Evolutionary conservation across 1,284 basidiomycete species (phyloP).

Genomic region (Cryptococcus depauperatus): DNA sequence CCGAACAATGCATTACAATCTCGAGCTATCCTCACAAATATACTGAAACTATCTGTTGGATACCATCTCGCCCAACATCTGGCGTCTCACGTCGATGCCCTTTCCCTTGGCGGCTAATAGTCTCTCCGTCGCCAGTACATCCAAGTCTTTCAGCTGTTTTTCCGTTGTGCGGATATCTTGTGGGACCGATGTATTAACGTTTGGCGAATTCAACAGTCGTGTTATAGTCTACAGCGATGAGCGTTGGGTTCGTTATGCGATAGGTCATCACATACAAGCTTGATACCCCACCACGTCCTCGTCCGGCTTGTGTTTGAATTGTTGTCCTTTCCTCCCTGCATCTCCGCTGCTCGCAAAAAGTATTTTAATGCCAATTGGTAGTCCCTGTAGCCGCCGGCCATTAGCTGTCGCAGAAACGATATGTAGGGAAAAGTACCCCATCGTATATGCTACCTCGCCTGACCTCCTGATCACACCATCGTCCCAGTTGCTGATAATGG

Average conservation of each 20-base stretch:
- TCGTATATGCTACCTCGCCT: conserved; percentile 39
- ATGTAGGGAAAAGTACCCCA: conserved; percentile 27
- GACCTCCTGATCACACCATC: conserved; percentile 28
- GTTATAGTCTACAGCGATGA: conserved; percentile 51
- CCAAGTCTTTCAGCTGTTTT: conserved; percentile 52
- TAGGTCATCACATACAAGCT: conserved; percentile 54
- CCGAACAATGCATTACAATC: no score
- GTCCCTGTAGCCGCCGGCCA: conserved; percentile 40
- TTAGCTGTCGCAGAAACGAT: conserved; percentile 9
- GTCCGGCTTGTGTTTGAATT: conserved; percentile 21
- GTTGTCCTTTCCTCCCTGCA: conserved; percentile 53
- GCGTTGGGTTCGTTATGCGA: background rate
- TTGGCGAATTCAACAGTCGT: conserved; percentile 46
- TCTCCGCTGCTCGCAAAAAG: conserved; percentile 73
- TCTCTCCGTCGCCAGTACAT: conserved; percentile 64
- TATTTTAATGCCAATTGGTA: conserved; percentile 70
- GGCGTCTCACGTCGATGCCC: conserved; percentile 18
- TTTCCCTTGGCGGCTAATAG: conserved; percentile 43
- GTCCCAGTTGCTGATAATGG: conserved; percentile 39
- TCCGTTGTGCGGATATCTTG: conserved; percentile 50
- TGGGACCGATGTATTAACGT: conserved; percentile 50
- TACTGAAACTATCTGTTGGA: no score
- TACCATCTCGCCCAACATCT: conserved; percentile 41
- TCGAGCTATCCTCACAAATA: no score
- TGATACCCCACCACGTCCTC: conserved; percentile 74